phyloP scores from a whole-genome alignment of 2,329 filamentous ascomycete genomes.

The Clathrospora elynae region DNA sequence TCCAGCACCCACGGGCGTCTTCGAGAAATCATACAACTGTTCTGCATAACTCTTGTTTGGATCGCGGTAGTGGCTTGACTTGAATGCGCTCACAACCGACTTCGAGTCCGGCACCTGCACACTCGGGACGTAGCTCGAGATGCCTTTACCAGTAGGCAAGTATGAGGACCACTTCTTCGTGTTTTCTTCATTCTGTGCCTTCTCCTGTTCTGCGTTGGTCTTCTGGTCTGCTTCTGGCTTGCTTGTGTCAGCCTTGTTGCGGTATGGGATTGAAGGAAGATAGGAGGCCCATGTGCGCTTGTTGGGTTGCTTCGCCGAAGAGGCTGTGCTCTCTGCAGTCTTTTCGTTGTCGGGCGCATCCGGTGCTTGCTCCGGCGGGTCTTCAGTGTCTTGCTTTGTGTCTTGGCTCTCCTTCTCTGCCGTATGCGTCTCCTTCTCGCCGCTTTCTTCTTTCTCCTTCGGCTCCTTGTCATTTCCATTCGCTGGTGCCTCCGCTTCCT shows the following conservation, averaged over 20 bases:
- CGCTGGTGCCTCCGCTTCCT: slow-evolving; percentile 9
- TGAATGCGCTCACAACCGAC: slow-evolving; percentile 52
- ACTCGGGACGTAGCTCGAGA: slow-evolving; percentile 54
- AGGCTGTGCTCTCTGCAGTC: slow-evolving; percentile 14
- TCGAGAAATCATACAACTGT: slow-evolving; percentile 57
- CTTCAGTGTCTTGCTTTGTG: slow-evolving; percentile 23
- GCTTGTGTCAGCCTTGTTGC: slow-evolving; percentile 30
- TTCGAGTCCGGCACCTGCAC: slow-evolving; percentile 46
- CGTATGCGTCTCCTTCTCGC: slow-evolving; percentile 8
- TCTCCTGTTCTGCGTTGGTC: slow-evolving; percentile 34
- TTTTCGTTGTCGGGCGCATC: slow-evolving; percentile 33
- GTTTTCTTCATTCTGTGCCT: slow-evolving; percentile 42
- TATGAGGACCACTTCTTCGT: slow-evolving; percentile 55
- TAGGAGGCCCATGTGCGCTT: slow-evolving; percentile 49
- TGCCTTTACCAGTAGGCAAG: slow-evolving; percentile 55
- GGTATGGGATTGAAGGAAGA: slow-evolving; percentile 47
- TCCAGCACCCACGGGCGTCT: slow-evolving; percentile 57
- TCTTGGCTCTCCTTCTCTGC: slow-evolving; percentile 15
- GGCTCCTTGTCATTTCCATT: slow-evolving; percentile 10
- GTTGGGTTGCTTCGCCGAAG: slow-evolving; percentile 20
- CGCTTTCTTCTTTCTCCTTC: slow-evolving; percentile 11
- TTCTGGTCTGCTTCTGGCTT: slow-evolving; percentile 27
- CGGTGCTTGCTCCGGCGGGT: slow-evolving; percentile 41
- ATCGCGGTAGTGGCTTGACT: slow-evolving; percentile 52
- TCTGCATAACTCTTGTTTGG: slow-evolving; percentile 56